These are phyloP conservation scores for Epichloe bromicola DNA, from an alignment of 2,329 filamentous ascomycete species.

Conservation along the genomic window DNA sequence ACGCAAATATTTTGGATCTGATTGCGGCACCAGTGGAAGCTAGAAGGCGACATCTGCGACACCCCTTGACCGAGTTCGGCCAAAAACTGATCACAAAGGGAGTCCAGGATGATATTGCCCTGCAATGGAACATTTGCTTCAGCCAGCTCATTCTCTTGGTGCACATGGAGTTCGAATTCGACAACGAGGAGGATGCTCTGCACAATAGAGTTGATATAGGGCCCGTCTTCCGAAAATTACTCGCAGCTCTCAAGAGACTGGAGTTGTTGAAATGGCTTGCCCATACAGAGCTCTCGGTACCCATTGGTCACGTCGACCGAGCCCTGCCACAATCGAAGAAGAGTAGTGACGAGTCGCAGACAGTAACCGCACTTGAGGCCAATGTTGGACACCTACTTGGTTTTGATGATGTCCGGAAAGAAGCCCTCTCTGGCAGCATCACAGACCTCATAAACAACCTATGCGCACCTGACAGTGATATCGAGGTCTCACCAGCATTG, in stretches of 20 bases:
- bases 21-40: constrained; percentile 32
- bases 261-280: constrained; percentile 62
- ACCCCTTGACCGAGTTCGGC: constrained; percentile 61
- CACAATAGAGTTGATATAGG: constrained; percentile 51
- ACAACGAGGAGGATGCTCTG: constrained; percentile 55
- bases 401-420: constrained; percentile 35
- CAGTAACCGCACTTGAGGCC: constrained; percentile 45
- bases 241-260: constrained; percentile 58
- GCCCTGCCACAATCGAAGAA: constrained; percentile 26
- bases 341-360: constrained; percentile 30
- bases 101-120: constrained; percentile 62
- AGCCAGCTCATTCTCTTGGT: constrained; percentile 73
- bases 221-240: constrained; percentile 53
- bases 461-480: constrained; percentile 51
- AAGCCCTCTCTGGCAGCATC: constrained; percentile 44
- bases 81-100: constrained; percentile 61
- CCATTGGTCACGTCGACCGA: constrained; percentile 27
- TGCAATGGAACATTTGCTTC: constrained; percentile 62
- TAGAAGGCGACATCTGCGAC: constrained; percentile 30
- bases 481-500: constrained; percentile 47
- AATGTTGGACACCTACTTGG: constrained; percentile 51
- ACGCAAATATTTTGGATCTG: constrained; percentile 35
- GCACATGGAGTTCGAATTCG: constrained; percentile 75
- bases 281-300: constrained; percentile 41
- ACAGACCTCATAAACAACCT: constrained; percentile 55